Conservation (phyloP, 306 rosid genomes). For the Vicia sativa region DNA sequence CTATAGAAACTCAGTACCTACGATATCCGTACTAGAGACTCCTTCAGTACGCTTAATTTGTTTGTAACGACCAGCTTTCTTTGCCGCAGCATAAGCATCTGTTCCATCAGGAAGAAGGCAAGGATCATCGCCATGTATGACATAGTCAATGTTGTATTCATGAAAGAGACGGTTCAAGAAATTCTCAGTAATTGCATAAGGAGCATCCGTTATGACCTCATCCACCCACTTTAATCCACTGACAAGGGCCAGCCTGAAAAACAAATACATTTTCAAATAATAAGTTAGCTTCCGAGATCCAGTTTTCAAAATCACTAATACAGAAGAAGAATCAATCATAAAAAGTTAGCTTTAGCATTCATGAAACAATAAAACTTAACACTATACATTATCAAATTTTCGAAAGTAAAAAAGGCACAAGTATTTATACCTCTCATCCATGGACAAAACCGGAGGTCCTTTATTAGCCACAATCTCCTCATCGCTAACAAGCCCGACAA, state of each 20-base stretch:
- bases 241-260: constrained; percentile 80
- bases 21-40: constrained; percentile 98
- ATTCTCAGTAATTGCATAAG: constrained; percentile 88
- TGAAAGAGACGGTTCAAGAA: constrained; percentile 92
- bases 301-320: constrained; percentile 5
- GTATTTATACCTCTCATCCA: constrained; percentile 79
- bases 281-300: constrained; percentile 14
- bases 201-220: constrained; percentile 93
- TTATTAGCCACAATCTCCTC: constrained; percentile 89
- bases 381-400: constrained; percentile 14
- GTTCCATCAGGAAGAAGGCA: constrained; percentile 99
- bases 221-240: constrained; percentile 99
- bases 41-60: constrained; percentile 99
- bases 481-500: constrained; percentile 90
- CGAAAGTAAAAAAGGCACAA: background rate
- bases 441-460: constrained; percentile 92
- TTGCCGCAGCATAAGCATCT: constrained; percentile 97
- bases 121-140: constrained; percentile 99
- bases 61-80: constrained; percentile 96
- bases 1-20: constrained; percentile 71
- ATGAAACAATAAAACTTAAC: background rate
- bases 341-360: constrained; percentile 1
- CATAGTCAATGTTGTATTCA: constrained; percentile 91
- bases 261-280: constrained; percentile 26
- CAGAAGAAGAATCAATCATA: background rate